Evolutionary conservation across 2,329 filamentous ascomycete genomes (phyloP).

Genomic region (Huntiella omanensis): DNA sequence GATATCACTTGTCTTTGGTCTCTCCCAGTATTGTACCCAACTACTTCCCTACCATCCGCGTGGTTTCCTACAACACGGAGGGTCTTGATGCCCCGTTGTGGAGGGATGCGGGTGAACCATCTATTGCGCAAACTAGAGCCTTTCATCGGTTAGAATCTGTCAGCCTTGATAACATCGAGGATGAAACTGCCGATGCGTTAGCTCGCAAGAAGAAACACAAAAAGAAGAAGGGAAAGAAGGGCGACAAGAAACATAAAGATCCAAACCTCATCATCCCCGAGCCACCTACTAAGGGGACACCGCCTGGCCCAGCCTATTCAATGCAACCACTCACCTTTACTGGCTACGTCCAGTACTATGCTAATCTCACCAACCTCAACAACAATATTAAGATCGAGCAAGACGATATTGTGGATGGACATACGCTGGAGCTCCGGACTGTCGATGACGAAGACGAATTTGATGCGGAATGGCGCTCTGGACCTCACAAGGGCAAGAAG

Average conservation of each 20-base stretch:
- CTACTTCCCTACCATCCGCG: constrained; percentile 72
- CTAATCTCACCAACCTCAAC: constrained; percentile 83
- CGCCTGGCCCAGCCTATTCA: constrained; percentile 78
- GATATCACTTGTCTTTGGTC: constrained; percentile 66
- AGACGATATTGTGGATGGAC: constrained; percentile 14
- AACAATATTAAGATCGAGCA: constrained; percentile 32
- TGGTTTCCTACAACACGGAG: constrained; percentile 85
- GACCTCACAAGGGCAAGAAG: constrained; percentile 42
- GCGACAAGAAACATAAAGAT: constrained; percentile 29
- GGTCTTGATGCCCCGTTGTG: constrained; percentile 45
- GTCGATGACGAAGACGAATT: constrained; percentile 11
- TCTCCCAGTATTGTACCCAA: constrained; percentile 82
- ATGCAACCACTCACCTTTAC: constrained; percentile 63
- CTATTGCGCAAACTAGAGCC: constrained; percentile 15
- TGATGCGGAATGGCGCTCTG: constrained; percentile 41
- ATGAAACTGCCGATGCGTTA: constrained; percentile 14
- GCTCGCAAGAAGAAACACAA: constrained; percentile 18
- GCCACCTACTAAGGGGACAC: constrained; percentile 50
- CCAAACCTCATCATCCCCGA: constrained; percentile 47
- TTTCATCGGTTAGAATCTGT: constrained; percentile 17
- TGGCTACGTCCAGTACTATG: constrained; percentile 78
- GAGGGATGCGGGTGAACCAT: constrained; percentile 4
- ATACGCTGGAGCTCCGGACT: constrained; percentile 6
- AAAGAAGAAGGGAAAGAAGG: constrained; percentile 26
- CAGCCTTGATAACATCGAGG: constrained; percentile 6